Base-by-base conservation (phyloP, 148 eudicot genomes). In the Rhododendron molle region DNA sequence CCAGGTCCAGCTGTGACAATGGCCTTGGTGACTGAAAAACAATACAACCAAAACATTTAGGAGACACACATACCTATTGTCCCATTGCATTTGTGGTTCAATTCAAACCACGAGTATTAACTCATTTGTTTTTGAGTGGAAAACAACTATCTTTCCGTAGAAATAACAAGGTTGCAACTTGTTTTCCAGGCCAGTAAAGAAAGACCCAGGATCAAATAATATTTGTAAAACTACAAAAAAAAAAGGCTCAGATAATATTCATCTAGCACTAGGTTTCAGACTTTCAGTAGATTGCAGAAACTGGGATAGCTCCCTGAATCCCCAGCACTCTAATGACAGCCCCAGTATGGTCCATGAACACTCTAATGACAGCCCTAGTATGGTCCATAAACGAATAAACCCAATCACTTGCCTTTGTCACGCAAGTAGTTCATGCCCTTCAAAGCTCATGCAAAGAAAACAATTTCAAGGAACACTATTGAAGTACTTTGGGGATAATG, bases 1-100 rank as follows among this genome's bases (percentile, higher is more conserved):
- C 84, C 56, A 82, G 84, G 76, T 82, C 84, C 81, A 46, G 49
- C 81, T 78, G 81, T 44, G 81, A 78, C 5, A 46, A 47, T 10
- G 81, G 81, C 81, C 81, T 44, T n/a, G 84, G 54, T 82, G 54
- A 32, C 84, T 82, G 84, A 3, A 65, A 82, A 43, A 67, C 7
- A 65, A 38, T 26, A 46, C 38, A 62, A 12, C 7, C 15, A 62
- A 43, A 54, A 36, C 34, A 76, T 58, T 81, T 62, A 82, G 76
- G 21, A 62, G 46, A 56, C 3, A 10, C 74, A 40, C 36, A 47
- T 32, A 21, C 65, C 54, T 26, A 14, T 5, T 36, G 38, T 81
- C 23, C 73, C 30, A 6, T 81, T 47, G 36, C 28, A 81, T 58
- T 23, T 26, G 23, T 60, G 26, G 40, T 34, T 40, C 44, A 40